A percentile compares a stretch with the other conserved stretches of the same genome.
Conservation (phyloP, 1,284 basidiomycete species). For the Cutaneotrichosporon daszewskae region DNA sequence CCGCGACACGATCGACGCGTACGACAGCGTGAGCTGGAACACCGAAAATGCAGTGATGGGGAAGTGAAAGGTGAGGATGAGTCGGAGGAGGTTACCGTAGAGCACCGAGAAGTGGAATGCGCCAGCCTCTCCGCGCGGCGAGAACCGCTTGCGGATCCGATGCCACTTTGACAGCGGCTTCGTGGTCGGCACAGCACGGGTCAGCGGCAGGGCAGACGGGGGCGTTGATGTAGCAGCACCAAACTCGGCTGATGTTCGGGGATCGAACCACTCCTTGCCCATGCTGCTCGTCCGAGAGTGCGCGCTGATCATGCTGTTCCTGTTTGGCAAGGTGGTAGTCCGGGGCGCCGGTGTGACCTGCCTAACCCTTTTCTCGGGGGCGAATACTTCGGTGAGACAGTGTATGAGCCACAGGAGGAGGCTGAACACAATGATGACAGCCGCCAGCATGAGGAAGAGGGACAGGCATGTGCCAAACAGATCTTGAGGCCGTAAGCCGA, state of each 20-base stretch:
- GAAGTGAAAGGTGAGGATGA: constrained; percentile 86
- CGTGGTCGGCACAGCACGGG: neutral
- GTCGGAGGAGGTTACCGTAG: constrained; percentile 78
- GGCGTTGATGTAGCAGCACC: too few relatives aligned
- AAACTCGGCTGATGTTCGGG: constrained; percentile 6
- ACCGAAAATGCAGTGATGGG: constrained; percentile 86
- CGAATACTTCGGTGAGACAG: constrained; percentile 33
- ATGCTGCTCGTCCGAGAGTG: constrained; percentile 11
- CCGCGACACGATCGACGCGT: constrained; percentile 49
- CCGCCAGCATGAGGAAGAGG: constrained; percentile 75
- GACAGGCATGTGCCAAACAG: constrained; percentile 77
- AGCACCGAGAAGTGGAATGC: constrained; percentile 47
- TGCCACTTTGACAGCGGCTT: constrained; percentile 11
- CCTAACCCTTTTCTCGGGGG: constrained; percentile 11
- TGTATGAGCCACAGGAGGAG: constrained; percentile 68
- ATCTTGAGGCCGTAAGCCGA: constrained; percentile 75
- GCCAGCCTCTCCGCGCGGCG: constrained; percentile 44
- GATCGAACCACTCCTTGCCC: constrained; percentile 16
- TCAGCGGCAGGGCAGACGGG: neutral
- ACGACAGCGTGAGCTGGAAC: constrained; percentile 69
- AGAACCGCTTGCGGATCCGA: constrained; percentile 43
- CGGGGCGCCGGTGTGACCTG: too few relatives aligned
- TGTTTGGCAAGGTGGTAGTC: too few relatives aligned
- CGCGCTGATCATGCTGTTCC: neutral
- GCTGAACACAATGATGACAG: constrained; percentile 63